These are phyloP conservation scores for Mrakia frigida DNA, from an alignment of 768 basidiomycete genomes.

Conservation along the genomic window DNA sequence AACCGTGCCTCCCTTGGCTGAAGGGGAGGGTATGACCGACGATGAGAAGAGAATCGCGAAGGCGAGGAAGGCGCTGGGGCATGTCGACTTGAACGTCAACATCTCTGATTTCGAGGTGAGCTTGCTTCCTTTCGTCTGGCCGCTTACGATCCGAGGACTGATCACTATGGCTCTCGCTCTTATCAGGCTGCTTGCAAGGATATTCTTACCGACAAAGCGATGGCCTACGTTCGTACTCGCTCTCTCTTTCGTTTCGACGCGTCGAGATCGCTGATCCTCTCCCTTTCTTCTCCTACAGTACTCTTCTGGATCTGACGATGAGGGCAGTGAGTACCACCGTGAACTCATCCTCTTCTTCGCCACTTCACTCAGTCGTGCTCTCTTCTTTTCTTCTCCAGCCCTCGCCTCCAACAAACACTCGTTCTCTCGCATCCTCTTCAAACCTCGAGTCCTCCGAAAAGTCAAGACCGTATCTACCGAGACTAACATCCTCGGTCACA, in stretches of 20 bases:
- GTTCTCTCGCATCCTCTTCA: slow-evolving; percentile 25
- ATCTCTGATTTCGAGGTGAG: slow-evolving; percentile 29
- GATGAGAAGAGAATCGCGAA: slow-evolving; percentile 14
- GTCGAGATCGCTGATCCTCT: neutral
- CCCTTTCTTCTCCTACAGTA: neutral
- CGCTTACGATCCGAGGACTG: no score
- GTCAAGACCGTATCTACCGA: slow-evolving; percentile 23
- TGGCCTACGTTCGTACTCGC: neutral
- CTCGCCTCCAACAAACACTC: slow-evolving; percentile 10
- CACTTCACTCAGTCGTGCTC: no score
- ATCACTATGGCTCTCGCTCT: no score
- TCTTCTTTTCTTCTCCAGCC: neutral
- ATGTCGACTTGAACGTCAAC: slow-evolving; percentile 28
- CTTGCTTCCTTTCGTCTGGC: neutral
- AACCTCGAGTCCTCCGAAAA: slow-evolving; percentile 29
- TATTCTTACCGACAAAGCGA: slow-evolving; percentile 29
- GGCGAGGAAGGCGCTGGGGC: slow-evolving; percentile 2
- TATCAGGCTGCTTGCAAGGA: slow-evolving; percentile 4
- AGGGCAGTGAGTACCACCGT: neutral
- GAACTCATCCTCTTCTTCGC: neutral
- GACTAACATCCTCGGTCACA: slow-evolving; percentile 27
- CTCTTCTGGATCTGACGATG: slow-evolving; percentile 21
- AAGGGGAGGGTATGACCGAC: neutral
- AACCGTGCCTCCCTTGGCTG: neutral
- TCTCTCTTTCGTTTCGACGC: neutral